These are phyloP conservation scores for Nemania diffusa DNA, from an alignment of 2,329 filamentous ascomycete species.

Conservation along the genomic window DNA sequence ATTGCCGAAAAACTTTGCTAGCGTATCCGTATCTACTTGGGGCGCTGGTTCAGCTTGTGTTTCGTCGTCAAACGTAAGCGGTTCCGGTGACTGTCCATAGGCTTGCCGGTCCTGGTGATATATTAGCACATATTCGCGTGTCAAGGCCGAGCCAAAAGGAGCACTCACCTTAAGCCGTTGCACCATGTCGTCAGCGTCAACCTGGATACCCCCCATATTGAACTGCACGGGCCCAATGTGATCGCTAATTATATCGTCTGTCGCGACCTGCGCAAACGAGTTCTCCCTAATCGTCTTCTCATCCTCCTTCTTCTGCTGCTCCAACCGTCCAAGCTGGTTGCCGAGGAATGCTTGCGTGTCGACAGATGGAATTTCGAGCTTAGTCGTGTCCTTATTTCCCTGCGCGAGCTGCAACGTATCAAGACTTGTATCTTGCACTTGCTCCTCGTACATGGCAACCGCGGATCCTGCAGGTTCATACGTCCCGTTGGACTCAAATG, in stretches of 20 bases:
- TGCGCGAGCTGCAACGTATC: conserved; percentile 68
- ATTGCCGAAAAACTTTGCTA: conserved; percentile 69
- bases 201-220: conserved; percentile 97
- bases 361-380: conserved; percentile 72
- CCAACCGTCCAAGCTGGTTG: conserved; percentile 79
- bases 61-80: conserved; percentile 51
- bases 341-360: conserved; percentile 82
- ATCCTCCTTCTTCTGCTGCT: conserved; percentile 67
- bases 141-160: background rate
- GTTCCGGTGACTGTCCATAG: conserved; percentile 59
- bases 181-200: conserved; percentile 93
- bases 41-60: conserved; percentile 51
- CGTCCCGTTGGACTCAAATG: conserved; percentile 45
- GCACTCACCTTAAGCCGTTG: conserved; percentile 79
- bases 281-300: conserved; percentile 56
- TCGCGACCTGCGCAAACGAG: conserved; percentile 43
- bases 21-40: conserved; percentile 65
- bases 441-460: conserved; percentile 80
- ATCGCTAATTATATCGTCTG: conserved; percentile 67
- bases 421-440: conserved; percentile 78
- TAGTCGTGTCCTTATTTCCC: conserved; percentile 56
- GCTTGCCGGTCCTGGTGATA: conserved; percentile 65
- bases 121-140: conserved; percentile 39
- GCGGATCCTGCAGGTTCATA: conserved; percentile 67
- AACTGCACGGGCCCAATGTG: conserved; percentile 96